A percentile compares a stretch with the other conserved stretches of the same genome.
These are phyloP conservation scores for Pelagomonas calceolata DNA, from an alignment of 108 stramenopile genomes.

Conservation along the genomic window DNA sequence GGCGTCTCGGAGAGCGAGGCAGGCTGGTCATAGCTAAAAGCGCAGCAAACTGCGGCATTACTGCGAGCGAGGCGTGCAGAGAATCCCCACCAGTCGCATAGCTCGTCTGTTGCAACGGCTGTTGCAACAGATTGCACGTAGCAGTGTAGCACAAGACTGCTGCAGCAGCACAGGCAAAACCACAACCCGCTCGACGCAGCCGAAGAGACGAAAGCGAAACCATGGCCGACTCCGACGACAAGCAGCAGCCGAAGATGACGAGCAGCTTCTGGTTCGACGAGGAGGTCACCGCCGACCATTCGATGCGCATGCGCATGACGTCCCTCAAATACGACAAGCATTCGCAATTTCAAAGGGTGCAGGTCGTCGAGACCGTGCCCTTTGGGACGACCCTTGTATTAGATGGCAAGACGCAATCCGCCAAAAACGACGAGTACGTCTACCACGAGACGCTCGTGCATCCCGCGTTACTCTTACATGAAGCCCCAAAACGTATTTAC, in stretches of 20 bases:
- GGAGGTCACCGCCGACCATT: conserved; percentile 17
- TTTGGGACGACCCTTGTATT: conserved; percentile 66
- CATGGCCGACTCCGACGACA: too few relatives aligned
- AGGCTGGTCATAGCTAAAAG: too few relatives aligned
- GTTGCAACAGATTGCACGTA: too few relatives aligned
- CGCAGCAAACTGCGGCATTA: too few relatives aligned
- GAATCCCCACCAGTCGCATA: too few relatives aligned
- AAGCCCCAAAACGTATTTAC: conserved; percentile 52
- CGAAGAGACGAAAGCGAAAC: too few relatives aligned
- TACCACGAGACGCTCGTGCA: conserved; percentile 76
- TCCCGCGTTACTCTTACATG: conserved; percentile 50
- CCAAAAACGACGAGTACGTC: conserved; percentile 66
- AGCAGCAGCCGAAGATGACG: not conserved
- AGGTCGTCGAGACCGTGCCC: not conserved
- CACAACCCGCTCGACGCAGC: too few relatives aligned
- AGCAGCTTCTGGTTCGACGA: conserved; percentile 13
- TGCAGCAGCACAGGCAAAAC: too few relatives aligned
- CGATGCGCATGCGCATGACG: conserved; percentile 29
- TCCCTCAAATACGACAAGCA: conserved; percentile 20
- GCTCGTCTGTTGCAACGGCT: too few relatives aligned
- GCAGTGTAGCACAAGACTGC: too few relatives aligned
- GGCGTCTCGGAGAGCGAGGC: too few relatives aligned
- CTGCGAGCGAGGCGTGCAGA: too few relatives aligned
- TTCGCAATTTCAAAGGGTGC: conserved; percentile 34
- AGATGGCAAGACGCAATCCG: conserved; percentile 78